phyloP scores from a whole-genome alignment of 768 basidiomycete species.

The Agrocybe pediades region DNA sequence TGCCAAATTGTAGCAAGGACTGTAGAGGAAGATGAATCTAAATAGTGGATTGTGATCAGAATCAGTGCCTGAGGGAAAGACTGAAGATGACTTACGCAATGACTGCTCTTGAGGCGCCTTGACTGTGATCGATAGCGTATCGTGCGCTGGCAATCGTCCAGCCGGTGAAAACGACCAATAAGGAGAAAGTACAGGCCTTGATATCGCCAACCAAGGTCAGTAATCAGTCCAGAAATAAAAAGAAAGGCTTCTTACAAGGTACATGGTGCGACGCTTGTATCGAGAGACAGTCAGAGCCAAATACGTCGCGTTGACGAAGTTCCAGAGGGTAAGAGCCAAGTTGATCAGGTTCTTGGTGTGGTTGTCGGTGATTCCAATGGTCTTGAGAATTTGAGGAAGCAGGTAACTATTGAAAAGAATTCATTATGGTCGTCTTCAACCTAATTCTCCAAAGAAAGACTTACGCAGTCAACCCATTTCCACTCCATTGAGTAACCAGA shows the following conservation, averaged over 20 bases:
- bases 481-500: slow-evolving; percentile 64
- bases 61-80: no score
- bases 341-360: slow-evolving; percentile 59
- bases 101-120: slow-evolving; percentile 49
- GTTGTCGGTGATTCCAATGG: slow-evolving; percentile 52
- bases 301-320: slow-evolving; percentile 52
- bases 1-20: slow-evolving; percentile 55
- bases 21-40: slow-evolving; percentile 60
- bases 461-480: slow-evolving; percentile 59
- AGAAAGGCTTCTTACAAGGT: slow-evolving; percentile 39
- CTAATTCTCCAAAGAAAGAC: slow-evolving; percentile 17
- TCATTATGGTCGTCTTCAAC: background rate
- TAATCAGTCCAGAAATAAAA: background rate
- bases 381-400: slow-evolving; percentile 54
- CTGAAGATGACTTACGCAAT: slow-evolving; percentile 39
- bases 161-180: slow-evolving; percentile 48
- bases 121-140: slow-evolving; percentile 40
- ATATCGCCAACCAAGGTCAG: background rate
- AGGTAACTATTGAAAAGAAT: slow-evolving; percentile 40
- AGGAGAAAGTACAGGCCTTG: slow-evolving; percentile 49
- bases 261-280: slow-evolving; percentile 49
- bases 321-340: slow-evolving; percentile 54
- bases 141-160: slow-evolving; percentile 58
- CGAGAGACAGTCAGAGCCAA: slow-evolving; percentile 50
- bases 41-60: no score